Conservation (phyloP, 2,329 filamentous ascomycete genomes). For the Verticillium klebahnii region DNA sequence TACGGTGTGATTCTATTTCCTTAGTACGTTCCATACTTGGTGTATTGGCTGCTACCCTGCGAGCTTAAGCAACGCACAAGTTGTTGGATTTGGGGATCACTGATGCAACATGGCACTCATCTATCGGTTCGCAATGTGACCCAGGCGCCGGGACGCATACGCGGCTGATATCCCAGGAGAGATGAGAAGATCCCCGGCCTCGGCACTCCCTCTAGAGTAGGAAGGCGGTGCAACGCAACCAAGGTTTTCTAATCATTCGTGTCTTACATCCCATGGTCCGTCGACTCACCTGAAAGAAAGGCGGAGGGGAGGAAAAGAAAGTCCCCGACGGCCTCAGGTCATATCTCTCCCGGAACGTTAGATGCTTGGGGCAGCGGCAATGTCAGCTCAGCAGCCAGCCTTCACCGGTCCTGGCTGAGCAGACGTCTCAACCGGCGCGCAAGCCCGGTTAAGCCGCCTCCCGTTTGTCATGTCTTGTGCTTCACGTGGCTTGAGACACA, state of each 20-base stretch:
- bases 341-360: not conserved
- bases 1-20: not conserved
- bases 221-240: not conserved
- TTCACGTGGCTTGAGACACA: not conserved
- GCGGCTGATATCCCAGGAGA: not conserved
- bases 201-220: not conserved
- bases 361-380: not conserved
- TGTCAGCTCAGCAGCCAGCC: not conserved
- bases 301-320: not conserved
- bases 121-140: not conserved
- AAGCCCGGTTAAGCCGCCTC: not conserved
- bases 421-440: not conserved
- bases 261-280: not conserved
- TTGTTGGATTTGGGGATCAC: not conserved
- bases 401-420: not conserved
- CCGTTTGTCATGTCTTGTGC: not conserved
- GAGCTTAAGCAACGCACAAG: not conserved
- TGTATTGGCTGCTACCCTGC: not conserved
- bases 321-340: not conserved
- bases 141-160: not conserved
- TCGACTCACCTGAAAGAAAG: not conserved
- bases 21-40: not conserved
- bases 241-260: not conserved
- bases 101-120: not conserved
- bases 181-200: not conserved